Base-by-base conservation (phyloP, 2,329 filamentous ascomycete genomes). In the Colletotrichum tofieldiae region DNA sequence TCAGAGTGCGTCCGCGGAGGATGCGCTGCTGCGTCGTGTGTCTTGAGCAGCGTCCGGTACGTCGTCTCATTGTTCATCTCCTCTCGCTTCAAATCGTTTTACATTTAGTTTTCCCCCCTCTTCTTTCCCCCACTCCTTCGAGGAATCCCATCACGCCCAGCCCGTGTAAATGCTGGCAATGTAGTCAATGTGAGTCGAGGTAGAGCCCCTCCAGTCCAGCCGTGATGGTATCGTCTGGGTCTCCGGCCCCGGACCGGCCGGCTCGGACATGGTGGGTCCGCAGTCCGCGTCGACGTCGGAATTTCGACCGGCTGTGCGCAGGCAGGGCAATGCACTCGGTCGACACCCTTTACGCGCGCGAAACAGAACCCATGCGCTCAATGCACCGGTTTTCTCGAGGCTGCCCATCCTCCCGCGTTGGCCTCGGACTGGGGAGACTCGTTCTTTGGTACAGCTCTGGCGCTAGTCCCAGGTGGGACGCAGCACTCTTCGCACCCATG, bases 401-500 rank as follows among this genome's bases (percentile, higher is more conserved):
- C 35, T 39, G 54, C 11, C 14, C 43, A 18, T 51, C 32, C n/a
- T 12, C n/a, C 45, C 49, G 23, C 23, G 23, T 26, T 26, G 23
- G 23, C 23, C 23, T 37, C 20, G 20, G 37, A 12, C 32, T 56
- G 37, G 32, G 2, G 14, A 26, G 14, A 49, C 29, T 26, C 37
- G 32, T 32, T 51, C 8, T 62, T 51, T 14, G 59, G 32, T 49
- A 16, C 43, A 49, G 59, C 18, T 35, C 43, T 47, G 58, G 65
- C 52, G 67, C 67, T 70, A 70, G 32, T 54, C 63, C 45, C 26
- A 43, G 14, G 61, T 55, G 29, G 63, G 45, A 39, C 45, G 12
- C 16, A 52, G 11, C 5, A 12, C 47, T 43, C 51, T 39, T 18
- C 43, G 43, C 54, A 52, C 54, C 43, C 64, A 49, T 62, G 56